phyloP scores from a whole-genome alignment of 1,284 basidiomycete species.

The Cryptococcus sp. region DNA sequence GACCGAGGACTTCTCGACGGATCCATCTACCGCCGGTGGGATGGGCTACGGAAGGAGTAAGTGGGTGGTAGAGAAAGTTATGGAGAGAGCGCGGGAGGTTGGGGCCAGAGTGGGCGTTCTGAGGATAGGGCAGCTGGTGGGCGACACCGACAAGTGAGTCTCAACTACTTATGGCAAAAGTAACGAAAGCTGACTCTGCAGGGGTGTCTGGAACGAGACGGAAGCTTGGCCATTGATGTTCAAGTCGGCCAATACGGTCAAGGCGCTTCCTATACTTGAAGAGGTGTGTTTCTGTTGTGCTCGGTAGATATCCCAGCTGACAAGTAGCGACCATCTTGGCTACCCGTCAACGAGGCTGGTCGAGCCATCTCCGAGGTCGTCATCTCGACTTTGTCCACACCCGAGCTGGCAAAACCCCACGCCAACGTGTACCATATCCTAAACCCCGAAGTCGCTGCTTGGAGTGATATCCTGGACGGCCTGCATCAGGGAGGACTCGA shows the following conservation, averaged over 20 bases:
- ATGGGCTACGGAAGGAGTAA: constrained; percentile 59
- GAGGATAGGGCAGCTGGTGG: constrained; percentile 51
- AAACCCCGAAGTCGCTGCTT: constrained; percentile 47
- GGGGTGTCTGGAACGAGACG: constrained; percentile 59
- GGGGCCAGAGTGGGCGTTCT: constrained; percentile 47
- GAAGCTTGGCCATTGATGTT: constrained; percentile 53
- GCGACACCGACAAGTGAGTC: constrained; percentile 49
- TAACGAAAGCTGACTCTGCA: constrained; percentile 7
- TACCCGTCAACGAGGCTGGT: constrained; percentile 57
- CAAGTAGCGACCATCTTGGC: constrained; percentile 51
- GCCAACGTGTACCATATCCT: constrained; percentile 66
- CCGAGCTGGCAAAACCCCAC: constrained; percentile 22
- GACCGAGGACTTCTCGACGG: constrained; percentile 27
- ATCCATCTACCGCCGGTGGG: constrained; percentile 26
- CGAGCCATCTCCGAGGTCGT: constrained; percentile 53
- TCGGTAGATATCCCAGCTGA: neutral
- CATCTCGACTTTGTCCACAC: constrained; percentile 12
- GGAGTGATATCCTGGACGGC: constrained; percentile 59
- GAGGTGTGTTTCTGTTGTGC: constrained; percentile 39
- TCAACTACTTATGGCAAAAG: neutral
- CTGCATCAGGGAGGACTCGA: constrained; percentile 59
- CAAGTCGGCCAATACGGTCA: constrained; percentile 48
- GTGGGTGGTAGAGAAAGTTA: constrained; percentile 60
- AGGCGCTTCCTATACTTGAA: constrained; percentile 50
- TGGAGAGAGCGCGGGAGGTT: constrained; percentile 46